These are phyloP conservation scores for Parafenestella ontariensis DNA, from an alignment of 2,329 filamentous ascomycete species.

Conservation along the genomic window DNA sequence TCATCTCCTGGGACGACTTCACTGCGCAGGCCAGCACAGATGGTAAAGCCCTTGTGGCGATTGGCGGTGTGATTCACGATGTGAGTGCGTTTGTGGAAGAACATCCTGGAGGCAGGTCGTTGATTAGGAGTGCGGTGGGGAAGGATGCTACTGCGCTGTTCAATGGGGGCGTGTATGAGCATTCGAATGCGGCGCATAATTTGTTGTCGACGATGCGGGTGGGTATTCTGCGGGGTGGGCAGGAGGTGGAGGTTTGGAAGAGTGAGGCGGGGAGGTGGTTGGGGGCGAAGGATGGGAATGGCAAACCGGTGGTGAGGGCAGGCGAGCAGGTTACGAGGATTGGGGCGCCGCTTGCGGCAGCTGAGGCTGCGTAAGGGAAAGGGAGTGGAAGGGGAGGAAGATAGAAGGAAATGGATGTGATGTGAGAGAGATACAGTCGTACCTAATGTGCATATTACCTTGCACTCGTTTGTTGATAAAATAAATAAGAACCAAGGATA, in stretches of 20 bases:
- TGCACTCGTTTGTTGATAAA: too few species aligned
- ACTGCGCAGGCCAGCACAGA: constrained; percentile 35
- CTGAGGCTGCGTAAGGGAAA: constrained; percentile 72
- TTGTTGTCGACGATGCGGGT: constrained; percentile 49
- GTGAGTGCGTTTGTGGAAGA: constrained; percentile 45
- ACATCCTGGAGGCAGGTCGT: constrained; percentile 48
- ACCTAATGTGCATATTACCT: too few species aligned
- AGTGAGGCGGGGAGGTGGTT: constrained; percentile 34
- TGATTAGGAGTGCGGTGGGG: constrained; percentile 46
- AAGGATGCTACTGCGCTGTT: constrained; percentile 51
- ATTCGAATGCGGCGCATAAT: constrained; percentile 51
- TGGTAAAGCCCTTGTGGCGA: constrained; percentile 41
- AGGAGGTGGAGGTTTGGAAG: constrained; percentile 52
- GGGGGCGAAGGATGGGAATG: constrained; percentile 75
- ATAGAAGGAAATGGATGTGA: too few species aligned
- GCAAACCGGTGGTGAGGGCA: constrained; percentile 74
- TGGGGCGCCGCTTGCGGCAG: constrained; percentile 74
- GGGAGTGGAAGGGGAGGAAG: neutral
- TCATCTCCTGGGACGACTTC: constrained; percentile 50
- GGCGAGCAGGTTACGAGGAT: constrained; percentile 83
- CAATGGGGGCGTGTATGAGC: constrained; percentile 50
- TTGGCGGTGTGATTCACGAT: constrained; percentile 50
- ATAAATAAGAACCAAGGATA: too few species aligned
- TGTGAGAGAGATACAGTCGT: too few species aligned
- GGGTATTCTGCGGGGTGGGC: constrained; percentile 47